Evolutionary conservation across 2,329 filamentous ascomycete species (phyloP), one percentile per base, ranked within the genome.

Genomic region (Botryotinia narcissicola): DNA sequence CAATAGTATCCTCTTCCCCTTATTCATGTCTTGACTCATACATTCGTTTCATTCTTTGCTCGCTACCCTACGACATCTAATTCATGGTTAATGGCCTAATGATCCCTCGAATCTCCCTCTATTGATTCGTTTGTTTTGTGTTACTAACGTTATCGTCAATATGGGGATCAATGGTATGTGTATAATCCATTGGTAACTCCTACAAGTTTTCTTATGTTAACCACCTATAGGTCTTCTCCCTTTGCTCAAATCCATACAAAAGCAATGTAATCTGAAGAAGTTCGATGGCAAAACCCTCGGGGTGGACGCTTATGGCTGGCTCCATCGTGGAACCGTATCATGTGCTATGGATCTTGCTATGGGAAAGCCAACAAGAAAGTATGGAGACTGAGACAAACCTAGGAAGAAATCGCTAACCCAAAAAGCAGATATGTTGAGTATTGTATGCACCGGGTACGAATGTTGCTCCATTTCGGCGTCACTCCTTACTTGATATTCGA

Each of bases 261-360:
- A 93, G 80, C 92, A 93, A 80, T 92, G 90, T 69, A 92, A 93
- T 78, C 86, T 99, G 74, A 97, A 94, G 81, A 94, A 94, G 80
- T 98, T 93, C 82, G 85, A 88, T 20, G 96, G 95, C 70, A 91
- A 97, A 83, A 97, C 92, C 1, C 88, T 99, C 64, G 97, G 93
- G n/a, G 91, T 99, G 51, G 96, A 99, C 82, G 95, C 93, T 73
- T 99, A 99, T 86, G 96, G 95, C 81, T 99, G 97, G 96, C 90
- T 99, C 72, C 96, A 99, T 83, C 92, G 96, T 78, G 97, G 95
- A 71, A 94, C 94, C 64, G 91, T 97, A 77, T 89, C 93, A 68
- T 98, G 95, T 84, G 94, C 95, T 76, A 90, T 96, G 79, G 96
- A 98, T 79, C 88, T 99, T 75, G 96, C 94, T 51, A 88, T 95